Percentiles rank a stretch among this genome's conserved stretches.
phyloP scores from a whole-genome alignment of 345 rosid species.

The Trapa bicornis region DNA sequence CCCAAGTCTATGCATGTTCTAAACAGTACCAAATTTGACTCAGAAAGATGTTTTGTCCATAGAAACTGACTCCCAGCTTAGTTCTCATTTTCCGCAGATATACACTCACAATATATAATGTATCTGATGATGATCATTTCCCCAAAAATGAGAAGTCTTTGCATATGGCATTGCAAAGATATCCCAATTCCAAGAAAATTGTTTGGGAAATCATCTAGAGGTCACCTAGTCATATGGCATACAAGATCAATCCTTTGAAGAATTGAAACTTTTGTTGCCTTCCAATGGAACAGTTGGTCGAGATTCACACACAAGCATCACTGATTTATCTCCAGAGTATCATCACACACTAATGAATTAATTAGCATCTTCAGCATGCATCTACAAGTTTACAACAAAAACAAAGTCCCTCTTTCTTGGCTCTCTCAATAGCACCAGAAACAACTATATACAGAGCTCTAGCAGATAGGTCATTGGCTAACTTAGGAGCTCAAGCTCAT shows the following conservation, averaged over 20 bases:
- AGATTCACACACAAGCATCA: neutral
- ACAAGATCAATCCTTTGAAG: neutral
- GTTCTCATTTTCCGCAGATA: no score
- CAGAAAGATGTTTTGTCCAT: no score
- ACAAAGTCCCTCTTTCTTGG: neutral
- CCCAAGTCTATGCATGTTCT: no score
- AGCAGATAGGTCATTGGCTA: neutral
- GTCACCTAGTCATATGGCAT: neutral
- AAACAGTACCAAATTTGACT: no score
- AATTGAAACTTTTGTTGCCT: neutral
- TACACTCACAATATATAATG: no score
- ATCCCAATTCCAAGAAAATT: no score
- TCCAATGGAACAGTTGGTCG: neutral
- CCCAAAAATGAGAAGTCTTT: neutral
- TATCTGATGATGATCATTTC: no score
- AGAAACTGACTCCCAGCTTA: no score
- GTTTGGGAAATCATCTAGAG: no score
- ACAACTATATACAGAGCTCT: slow-evolving; percentile 4
- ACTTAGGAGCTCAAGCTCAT: slow-evolving; percentile 3
- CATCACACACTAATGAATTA: neutral
- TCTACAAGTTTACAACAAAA: neutral
- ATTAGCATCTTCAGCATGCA: slow-evolving; percentile 1
- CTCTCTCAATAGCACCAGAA: neutral
- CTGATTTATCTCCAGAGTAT: neutral
- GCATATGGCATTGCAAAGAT: neutral